Percentiles rank a stretch among this genome's conserved stretches.
Evolutionary conservation across 176 grass and related monocot species (phyloP).

Genomic region (Hyparrhenia diplandra): DNA sequence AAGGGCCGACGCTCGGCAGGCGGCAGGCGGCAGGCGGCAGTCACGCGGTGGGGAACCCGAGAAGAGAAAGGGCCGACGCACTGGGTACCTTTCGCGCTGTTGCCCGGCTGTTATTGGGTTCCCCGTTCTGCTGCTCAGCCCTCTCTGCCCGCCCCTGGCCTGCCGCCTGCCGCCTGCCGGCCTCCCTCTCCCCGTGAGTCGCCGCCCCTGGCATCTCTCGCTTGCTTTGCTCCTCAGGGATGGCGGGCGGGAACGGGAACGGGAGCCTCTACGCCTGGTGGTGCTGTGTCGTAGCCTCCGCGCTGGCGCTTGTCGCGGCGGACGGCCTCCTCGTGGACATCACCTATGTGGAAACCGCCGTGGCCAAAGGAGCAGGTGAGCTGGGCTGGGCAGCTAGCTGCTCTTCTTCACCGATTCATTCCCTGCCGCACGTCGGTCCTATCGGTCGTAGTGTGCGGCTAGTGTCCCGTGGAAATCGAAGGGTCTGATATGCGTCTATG

Average conservation of each 20-base stretch:
- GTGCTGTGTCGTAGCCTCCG: slow-evolving; percentile 27
- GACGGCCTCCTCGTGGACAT: slow-evolving; percentile 52
- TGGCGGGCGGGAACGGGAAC: slow-evolving; percentile 34
- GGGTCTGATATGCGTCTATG: background rate
- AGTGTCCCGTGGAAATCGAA: background rate
- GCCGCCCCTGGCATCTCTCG: background rate
- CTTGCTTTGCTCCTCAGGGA: background rate
- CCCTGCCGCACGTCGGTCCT: too few species aligned
- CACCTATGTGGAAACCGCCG: slow-evolving; percentile 49
- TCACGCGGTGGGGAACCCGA: background rate
- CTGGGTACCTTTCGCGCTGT: background rate
- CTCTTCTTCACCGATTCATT: background rate
- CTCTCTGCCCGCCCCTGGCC: background rate
- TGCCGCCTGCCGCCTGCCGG: too few species aligned
- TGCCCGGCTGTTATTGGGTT: background rate
- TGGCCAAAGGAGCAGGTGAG: slow-evolving; percentile 75
- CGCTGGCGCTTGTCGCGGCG: slow-evolving; percentile 21
- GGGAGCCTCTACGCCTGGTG: background rate
- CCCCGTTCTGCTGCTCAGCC: background rate
- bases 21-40: background rate
- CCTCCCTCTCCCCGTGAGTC: background rate
- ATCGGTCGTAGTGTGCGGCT: background rate
- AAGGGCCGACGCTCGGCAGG: background rate
- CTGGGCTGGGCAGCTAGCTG: background rate
- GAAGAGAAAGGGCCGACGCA: background rate